These are phyloP conservation scores for Candida xiaguanensis DNA, from an alignment of 805 yeast genomes.

Conservation along the genomic window DNA sequence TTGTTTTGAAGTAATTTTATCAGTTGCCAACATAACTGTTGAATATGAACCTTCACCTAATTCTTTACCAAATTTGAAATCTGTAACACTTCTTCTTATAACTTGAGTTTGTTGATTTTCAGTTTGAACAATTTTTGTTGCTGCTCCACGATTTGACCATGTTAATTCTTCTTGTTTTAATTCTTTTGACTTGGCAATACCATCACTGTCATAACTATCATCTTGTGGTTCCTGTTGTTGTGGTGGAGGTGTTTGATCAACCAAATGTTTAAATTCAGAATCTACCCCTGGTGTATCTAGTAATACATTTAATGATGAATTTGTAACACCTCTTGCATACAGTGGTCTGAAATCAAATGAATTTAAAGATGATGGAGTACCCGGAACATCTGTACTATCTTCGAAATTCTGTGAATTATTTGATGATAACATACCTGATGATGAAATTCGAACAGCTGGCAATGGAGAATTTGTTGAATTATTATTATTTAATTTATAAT, in stretches of 20 bases:
- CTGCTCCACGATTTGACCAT: conserved; percentile 37
- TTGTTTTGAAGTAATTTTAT: conserved; percentile 50
- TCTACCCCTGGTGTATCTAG: conserved; percentile 26
- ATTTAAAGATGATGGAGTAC: conserved; percentile 25
- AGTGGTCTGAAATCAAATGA: conserved; percentile 30
- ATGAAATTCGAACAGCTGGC: conserved; percentile 18
- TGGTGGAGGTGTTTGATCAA: conserved; percentile 12
- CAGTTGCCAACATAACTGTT: conserved; percentile 42
- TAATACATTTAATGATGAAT: conserved; percentile 34
- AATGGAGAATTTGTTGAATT: conserved; percentile 5
- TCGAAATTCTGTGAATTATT: conserved; percentile 9
- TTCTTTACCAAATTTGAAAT: conserved; percentile 39
- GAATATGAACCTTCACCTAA: conserved; percentile 46
- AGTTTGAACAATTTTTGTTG: conserved; percentile 19
- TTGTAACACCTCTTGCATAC: conserved; percentile 24
- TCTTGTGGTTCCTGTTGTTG: conserved; percentile 4
- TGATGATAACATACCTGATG: conserved; percentile 20
- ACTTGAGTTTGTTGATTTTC: conserved; percentile 17
- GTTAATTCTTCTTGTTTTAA: conserved; percentile 16
- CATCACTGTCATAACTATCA: conserved; percentile 4
- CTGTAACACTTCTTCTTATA: conserved; percentile 35
- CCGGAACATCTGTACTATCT: conserved; percentile 19
- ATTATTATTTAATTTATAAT: conserved; percentile 3
- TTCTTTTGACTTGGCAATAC: conserved; percentile 7
- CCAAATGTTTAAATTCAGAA: conserved; percentile 16